These are phyloP conservation scores for Platismatia glauca DNA, from an alignment of 495 filamentous ascomycete species.

Conservation along the genomic window DNA sequence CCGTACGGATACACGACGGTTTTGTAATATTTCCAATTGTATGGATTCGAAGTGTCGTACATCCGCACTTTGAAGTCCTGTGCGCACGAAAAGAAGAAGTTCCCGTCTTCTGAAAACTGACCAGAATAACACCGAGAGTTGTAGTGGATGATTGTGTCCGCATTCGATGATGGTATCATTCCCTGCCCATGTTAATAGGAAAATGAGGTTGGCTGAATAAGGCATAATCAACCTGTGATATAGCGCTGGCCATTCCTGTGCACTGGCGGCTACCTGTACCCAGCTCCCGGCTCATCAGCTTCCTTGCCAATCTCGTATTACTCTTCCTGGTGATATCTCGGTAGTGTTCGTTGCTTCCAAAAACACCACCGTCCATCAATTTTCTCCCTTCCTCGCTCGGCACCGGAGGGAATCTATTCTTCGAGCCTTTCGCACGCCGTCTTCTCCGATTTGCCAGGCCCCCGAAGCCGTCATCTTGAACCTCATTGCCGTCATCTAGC, in stretches of 20 bases:
- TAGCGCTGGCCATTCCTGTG: conserved; percentile 48
- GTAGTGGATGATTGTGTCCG: conserved; percentile 85
- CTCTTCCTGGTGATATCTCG: conserved; percentile 42
- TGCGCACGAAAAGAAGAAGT: conserved; percentile 92
- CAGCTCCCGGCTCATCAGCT: conserved; percentile 71
- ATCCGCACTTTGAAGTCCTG: conserved; percentile 92
- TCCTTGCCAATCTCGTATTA: conserved; percentile 53
- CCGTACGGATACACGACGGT: conserved; percentile 77
- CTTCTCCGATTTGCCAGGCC: conserved; percentile 25
- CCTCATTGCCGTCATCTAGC: conserved; percentile 28
- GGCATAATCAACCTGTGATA: conserved; percentile 49
- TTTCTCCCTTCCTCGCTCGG: conserved; percentile 66
- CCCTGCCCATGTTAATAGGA: conserved; percentile 42
- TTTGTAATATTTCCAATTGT: conserved; percentile 94
- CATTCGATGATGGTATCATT: conserved; percentile 56
- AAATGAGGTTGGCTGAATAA: conserved; percentile 11
- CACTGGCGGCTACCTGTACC: conserved; percentile 50
- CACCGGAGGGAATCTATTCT: conserved; percentile 58
- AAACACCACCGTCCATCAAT: conserved; percentile 71
- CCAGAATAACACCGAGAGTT: conserved; percentile 82
- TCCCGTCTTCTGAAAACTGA: conserved; percentile 93
- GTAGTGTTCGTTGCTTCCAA: conserved; percentile 54
- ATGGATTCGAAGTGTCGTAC: conserved; percentile 96
- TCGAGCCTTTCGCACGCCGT: conserved; percentile 27
- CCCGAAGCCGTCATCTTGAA: conserved; percentile 28